Evolutionary conservation across 768 basidiomycete species (phyloP).

Genomic region (Cytidiella melzeri): DNA sequence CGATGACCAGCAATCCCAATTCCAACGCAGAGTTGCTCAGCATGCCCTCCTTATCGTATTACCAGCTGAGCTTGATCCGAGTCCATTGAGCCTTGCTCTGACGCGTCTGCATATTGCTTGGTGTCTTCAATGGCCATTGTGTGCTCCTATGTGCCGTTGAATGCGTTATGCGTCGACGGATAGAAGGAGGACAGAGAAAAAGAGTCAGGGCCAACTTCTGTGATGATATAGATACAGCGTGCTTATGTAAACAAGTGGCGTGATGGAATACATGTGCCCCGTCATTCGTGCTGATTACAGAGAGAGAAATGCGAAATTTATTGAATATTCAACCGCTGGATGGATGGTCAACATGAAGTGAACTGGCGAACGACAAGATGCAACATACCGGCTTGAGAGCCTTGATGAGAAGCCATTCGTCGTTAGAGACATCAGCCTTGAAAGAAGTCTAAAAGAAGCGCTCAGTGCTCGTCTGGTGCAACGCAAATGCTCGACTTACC

Average conservation of each 20-base stretch:
- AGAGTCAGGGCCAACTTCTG: background rate
- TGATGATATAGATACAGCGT: conserved; percentile 13
- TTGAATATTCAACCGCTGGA: conserved; percentile 33
- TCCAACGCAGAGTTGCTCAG: conserved; percentile 22
- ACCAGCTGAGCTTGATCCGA: conserved; percentile 54
- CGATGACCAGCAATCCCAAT: conserved; percentile 30
- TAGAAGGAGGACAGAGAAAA: conserved; percentile 2
- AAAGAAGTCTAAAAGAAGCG: conserved; percentile 57
- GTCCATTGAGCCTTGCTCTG: conserved; percentile 30
- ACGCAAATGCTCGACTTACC: conserved; percentile 33
- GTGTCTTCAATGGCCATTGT: conserved; percentile 16
- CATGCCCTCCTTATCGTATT: conserved; percentile 27
- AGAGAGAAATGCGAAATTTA: conserved; percentile 14
- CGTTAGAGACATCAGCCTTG: conserved; percentile 80
- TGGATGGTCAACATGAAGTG: background rate
- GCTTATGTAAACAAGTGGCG: conserved; percentile 14
- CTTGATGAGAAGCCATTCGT: conserved; percentile 93
- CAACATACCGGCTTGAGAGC: conserved; percentile 68
- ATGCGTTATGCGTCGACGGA: background rate
- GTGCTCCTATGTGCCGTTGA: background rate
- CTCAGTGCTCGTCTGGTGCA: conserved; percentile 8
- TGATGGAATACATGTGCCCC: conserved; percentile 1
- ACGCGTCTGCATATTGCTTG: conserved; percentile 10
- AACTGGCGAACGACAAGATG: background rate
- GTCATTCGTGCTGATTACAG: background rate